Evolutionary conservation across 345 rosid species (phyloP).

Genomic region (Hibiscus mutabilis): DNA sequence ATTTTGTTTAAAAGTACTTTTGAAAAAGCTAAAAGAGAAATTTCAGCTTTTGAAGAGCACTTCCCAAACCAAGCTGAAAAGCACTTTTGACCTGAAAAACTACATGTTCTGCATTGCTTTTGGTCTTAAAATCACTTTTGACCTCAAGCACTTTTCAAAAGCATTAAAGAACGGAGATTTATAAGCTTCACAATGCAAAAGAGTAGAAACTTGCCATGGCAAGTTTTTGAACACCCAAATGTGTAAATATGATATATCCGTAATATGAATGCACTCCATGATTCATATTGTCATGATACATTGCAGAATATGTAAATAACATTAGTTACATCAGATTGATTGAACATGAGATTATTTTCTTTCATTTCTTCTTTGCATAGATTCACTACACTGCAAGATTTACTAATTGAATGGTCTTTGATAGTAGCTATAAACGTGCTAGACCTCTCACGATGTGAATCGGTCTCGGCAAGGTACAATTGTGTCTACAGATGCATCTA

Average conservation of each 20-base stretch:
- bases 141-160: too few relatives aligned
- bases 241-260: neutral
- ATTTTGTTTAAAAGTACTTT: too few relatives aligned
- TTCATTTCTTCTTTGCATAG: conserved; percentile 21
- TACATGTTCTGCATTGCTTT: too few relatives aligned
- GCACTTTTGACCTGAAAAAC: too few relatives aligned
- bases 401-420: conserved; percentile 81
- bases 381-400: conserved; percentile 90
- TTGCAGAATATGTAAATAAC: neutral
- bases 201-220: neutral
- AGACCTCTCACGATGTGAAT: conserved; percentile 92
- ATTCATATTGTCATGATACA: neutral
- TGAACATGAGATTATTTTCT: neutral
- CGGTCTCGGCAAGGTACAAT: conserved; percentile 78
- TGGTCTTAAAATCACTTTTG: too few relatives aligned
- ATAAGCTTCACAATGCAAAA: neutral
- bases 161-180: too few relatives aligned
- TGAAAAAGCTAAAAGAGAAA: too few relatives aligned
- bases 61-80: too few relatives aligned
- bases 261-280: neutral
- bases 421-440: conserved; percentile 88
- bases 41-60: too few relatives aligned
- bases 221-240: neutral
- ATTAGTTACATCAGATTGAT: neutral
- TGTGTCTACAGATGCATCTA: neutral